phyloP scores from a whole-genome alignment of 352 stramenopile species.

The Globisporangium lucens region DNA sequence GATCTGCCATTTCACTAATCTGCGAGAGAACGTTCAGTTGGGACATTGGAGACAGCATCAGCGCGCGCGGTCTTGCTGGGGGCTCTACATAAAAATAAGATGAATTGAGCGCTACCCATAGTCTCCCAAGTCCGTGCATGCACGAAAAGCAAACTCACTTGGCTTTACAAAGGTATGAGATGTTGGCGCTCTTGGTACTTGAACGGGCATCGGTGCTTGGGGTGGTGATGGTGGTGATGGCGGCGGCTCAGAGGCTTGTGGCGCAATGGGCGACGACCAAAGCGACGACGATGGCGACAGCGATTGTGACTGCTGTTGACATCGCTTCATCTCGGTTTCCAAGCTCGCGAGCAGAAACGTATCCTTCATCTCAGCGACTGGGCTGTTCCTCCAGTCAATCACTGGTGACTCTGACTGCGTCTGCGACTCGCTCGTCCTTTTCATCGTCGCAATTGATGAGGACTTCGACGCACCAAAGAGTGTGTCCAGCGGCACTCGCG shows the following conservation, averaged over 20 bases:
- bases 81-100: not conserved
- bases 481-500: not conserved
- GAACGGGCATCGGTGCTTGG: not conserved
- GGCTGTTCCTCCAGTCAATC: not conserved
- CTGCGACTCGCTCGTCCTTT: not conserved
- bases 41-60: conserved; percentile 60
- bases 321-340: not conserved
- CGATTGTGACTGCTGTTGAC: not conserved
- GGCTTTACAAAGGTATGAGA: not conserved
- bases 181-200: not conserved
- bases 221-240: not conserved
- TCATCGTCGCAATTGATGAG: not conserved
- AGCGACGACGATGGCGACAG: not conserved
- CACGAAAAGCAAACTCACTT: not conserved
- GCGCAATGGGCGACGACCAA: not conserved
- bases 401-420: not conserved
- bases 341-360: not conserved
- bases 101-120: too few species aligned
- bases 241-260: not conserved
- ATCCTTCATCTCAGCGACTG: not conserved
- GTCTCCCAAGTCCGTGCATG: too few species aligned
- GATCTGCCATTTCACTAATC: conserved; percentile 67
- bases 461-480: not conserved
- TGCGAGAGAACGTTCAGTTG: conserved; percentile 74
- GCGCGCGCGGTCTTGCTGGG: conserved; percentile 12